Evolutionary conservation across 169 alveolate genomes (phyloP), one percentile per base, ranked within the genome.

Genomic region (Plasmodium chabaudi): DNA sequence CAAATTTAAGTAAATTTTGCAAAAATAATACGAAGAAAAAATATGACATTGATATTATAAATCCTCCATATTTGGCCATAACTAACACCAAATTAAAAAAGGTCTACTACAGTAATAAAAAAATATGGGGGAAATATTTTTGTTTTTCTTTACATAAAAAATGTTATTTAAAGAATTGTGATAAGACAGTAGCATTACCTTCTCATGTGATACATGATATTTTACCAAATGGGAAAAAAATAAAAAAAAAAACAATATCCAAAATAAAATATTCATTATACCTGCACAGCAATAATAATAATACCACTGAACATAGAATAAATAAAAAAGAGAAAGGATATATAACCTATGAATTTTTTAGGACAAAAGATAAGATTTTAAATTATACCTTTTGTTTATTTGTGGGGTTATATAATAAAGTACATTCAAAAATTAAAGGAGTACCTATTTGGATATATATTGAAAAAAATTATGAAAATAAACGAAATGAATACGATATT

Each of bases 361-460:
- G 12, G 2, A 77, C 88, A 19, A 63, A 42, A 39, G 21, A 34
- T 34, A 34, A 64, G 34, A 77, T 77, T 1, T 42, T 57, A 19
- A 19, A 46, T 44, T 77, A 77, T 68, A 77, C 67, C 44, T 77
- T 77, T 77, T 77, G 88, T 44, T 25, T 77, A 44, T 77, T 77
- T 39, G 47, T 68, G 19, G 88, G 88, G 0, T 9, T 77, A 17
- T 77, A 77, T 57, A 13, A 49, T 23, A 77, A 46, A 57, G 17
- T 77, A 77, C 15, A 77, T 1, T 56, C 64, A 17, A 77, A 61
- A 47, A 56, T 77, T 3, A 34, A 51, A 47, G 59, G 25, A 9
- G 9, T 77, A 47, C 53, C 71, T 39, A 57, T 77, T 77, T 55
- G 12, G 49, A 64, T 77, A 77, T 77, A 63, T 42, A 63, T 77